phyloP scores from a whole-genome alignment of 768 basidiomycete genomes.

The Cantharellus anzutake region DNA sequence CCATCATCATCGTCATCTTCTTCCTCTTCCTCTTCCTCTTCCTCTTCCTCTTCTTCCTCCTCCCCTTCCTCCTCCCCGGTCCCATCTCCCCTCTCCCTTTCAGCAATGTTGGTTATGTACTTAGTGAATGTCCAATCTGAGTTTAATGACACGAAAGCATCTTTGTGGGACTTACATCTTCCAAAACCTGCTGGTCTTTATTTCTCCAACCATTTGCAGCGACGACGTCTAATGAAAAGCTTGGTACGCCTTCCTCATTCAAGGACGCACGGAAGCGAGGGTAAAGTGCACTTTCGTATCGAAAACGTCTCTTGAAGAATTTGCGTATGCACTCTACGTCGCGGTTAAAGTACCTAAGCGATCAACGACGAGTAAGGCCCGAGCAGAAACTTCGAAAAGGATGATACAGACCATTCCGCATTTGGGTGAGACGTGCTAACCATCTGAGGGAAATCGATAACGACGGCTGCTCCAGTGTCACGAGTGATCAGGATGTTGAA shows the following conservation, averaged over 20 bases:
- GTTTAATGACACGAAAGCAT: background rate
- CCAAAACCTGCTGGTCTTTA: slow-evolving; percentile 62
- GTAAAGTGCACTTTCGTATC: slow-evolving; percentile 79
- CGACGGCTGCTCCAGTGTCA: slow-evolving; percentile 53
- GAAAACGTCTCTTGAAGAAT: slow-evolving; percentile 81
- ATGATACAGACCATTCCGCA: slow-evolving; percentile 68
- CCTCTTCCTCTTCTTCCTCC: slow-evolving; percentile 15
- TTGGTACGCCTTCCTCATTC: slow-evolving; percentile 28
- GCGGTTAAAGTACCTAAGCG: slow-evolving; percentile 85
- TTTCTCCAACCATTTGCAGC: slow-evolving; percentile 86
- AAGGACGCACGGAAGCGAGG: slow-evolving; percentile 63
- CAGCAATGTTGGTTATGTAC: slow-evolving; percentile 46
- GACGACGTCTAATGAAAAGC: slow-evolving; percentile 67
- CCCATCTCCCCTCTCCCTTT: slow-evolving; percentile 17
- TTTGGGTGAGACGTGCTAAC: slow-evolving; percentile 92
- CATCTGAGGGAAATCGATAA: slow-evolving; percentile 99
- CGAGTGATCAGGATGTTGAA: slow-evolving; percentile 92
- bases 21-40: slow-evolving; percentile 9
- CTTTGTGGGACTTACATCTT: slow-evolving; percentile 39
- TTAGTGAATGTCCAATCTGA: slow-evolving; percentile 13
- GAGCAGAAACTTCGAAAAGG: background rate
- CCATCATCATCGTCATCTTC: slow-evolving; percentile 7
- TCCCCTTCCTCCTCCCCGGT: slow-evolving; percentile 21
- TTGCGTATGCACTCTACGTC: slow-evolving; percentile 92
- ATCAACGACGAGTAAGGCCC: background rate